Evolutionary conservation across 352 stramenopile species (phyloP).

Genomic region (Phytopythium vexans): DNA sequence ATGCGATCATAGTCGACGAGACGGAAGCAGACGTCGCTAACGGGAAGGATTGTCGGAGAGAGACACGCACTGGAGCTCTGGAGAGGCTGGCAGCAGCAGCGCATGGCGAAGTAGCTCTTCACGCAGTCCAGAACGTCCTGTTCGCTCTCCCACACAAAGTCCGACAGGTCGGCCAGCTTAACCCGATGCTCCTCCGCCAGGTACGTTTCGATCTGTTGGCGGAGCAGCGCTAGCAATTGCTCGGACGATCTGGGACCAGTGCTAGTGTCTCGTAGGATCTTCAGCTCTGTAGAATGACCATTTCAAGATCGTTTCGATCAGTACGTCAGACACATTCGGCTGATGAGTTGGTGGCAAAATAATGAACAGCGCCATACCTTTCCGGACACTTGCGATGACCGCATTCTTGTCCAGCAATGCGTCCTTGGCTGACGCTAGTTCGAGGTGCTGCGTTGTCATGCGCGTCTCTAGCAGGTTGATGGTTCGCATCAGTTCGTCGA

Average conservation of each 20-base stretch:
- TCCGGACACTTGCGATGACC: too few species aligned
- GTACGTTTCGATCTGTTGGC: constrained; percentile 50
- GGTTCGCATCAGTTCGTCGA: constrained; percentile 5
- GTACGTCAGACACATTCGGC: too few species aligned
- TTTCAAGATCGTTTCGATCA: too few species aligned
- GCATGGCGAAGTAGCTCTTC: constrained; percentile 31
- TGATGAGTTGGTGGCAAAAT: too few species aligned
- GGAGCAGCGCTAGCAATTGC: constrained; percentile 29
- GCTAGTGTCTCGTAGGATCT: constrained; percentile 18
- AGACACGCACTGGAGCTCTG: too few species aligned
- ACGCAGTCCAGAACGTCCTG: constrained; percentile 32
- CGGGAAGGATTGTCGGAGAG: constrained; percentile 6
- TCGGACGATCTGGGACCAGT: constrained; percentile 19
- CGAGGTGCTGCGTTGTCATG: too few species aligned
- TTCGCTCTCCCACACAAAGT: constrained; percentile 25
- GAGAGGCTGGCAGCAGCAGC: constrained; percentile 11
- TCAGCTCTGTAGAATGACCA: constrained; percentile 19
- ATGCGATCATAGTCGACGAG: constrained; percentile 28
- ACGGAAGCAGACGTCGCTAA: constrained; percentile 16
- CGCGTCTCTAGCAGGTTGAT: constrained; percentile 1
- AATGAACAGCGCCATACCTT: background rate
- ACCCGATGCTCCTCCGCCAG: constrained; percentile 40
- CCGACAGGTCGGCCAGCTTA: constrained; percentile 13
- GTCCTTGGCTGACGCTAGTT: too few species aligned
- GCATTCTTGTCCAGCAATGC: too few species aligned